phyloP scores from a whole-genome alignment of 2,329 filamentous ascomycete genomes.

The Ophiocordyceps camponoti-leonardi region DNA sequence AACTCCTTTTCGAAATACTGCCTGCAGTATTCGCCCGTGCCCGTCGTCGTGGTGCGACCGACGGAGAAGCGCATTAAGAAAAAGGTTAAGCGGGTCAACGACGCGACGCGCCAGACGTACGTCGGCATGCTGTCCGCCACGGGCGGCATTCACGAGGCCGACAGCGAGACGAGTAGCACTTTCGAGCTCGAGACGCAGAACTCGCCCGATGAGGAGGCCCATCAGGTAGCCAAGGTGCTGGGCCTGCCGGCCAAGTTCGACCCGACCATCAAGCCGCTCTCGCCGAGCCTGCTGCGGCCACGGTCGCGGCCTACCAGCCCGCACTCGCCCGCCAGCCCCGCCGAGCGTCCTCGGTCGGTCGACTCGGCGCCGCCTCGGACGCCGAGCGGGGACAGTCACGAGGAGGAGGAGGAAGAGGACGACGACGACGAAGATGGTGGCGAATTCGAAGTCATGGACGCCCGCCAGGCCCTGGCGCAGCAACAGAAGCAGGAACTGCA shows the following conservation, averaged over 20 bases:
- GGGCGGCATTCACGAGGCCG: constrained; percentile 38
- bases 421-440: constrained; percentile 15
- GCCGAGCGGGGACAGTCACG: constrained; percentile 22
- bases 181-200: constrained; percentile 38
- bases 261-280: constrained; percentile 42
- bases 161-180: constrained; percentile 32
- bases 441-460: constrained; percentile 28
- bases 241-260: constrained; percentile 46
- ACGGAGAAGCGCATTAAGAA: constrained; percentile 79
- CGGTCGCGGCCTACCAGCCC: constrained; percentile 7
- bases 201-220: constrained; percentile 44
- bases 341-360: constrained; percentile 3
- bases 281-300: constrained; percentile 10
- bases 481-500: constrained; percentile 26
- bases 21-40: constrained; percentile 80
- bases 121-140: constrained; percentile 55
- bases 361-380: constrained; percentile 13
- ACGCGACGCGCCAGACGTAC: constrained; percentile 62
- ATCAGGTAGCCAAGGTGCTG: constrained; percentile 44
- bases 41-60: constrained; percentile 81
- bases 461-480: constrained; percentile 24
- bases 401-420: constrained; percentile 13
- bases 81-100: constrained; percentile 66
- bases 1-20: constrained; percentile 92
- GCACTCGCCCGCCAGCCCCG: constrained; percentile 4